Conservation (phyloP, 2,329 filamentous ascomycete genomes). For the Emmonsia crescens region DNA sequence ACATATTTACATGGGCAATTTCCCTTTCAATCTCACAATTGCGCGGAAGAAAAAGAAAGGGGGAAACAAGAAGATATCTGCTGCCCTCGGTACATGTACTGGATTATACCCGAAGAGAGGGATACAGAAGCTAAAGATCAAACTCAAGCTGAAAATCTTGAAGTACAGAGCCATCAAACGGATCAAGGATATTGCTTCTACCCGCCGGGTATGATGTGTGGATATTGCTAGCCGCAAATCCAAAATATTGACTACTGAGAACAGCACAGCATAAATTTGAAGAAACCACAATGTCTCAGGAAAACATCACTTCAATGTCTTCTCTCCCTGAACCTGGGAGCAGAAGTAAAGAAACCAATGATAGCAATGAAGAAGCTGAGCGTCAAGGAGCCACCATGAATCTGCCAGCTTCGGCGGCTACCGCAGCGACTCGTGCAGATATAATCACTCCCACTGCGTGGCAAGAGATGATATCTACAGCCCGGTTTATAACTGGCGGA, state of each 20-base stretch:
- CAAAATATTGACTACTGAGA: neutral
- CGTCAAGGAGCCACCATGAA: neutral
- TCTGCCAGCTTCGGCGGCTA: neutral
- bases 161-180: neutral
- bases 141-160: neutral
- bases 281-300: neutral
- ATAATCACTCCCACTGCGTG: neutral
- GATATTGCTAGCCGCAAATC: neutral
- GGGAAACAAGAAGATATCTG: neutral
- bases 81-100: neutral
- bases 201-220: neutral
- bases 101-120: neutral
- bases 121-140: neutral
- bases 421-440: neutral
- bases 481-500: neutral
- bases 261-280: neutral
- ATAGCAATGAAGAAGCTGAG: neutral
- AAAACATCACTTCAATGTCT: neutral
- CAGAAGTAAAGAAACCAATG: neutral
- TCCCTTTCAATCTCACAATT: neutral
- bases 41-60: neutral
- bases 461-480: neutral
- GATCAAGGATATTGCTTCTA: neutral
- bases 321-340: neutral
- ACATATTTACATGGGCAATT: neutral